Conservation (phyloP, 2,329 filamentous ascomycete genomes). For the Stachybotrys elegans region DNA sequence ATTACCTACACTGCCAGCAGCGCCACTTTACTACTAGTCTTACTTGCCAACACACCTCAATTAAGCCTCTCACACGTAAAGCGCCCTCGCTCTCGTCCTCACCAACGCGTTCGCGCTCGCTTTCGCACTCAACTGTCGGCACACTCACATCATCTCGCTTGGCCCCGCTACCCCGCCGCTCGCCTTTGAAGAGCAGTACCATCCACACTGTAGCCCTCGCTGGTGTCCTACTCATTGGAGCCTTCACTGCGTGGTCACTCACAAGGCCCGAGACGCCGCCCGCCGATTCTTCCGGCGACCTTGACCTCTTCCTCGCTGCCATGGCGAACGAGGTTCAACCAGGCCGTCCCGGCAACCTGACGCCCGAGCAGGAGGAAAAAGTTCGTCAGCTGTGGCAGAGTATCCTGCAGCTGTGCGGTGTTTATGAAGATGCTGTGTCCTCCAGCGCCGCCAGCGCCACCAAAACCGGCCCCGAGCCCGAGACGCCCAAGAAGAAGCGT, state of each 20-base stretch:
- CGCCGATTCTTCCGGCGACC: background rate
- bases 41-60: too few species aligned
- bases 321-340: slow-evolving; percentile 46
- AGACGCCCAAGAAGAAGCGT: slow-evolving; percentile 71
- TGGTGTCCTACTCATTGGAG: too few species aligned
- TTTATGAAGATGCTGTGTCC: slow-evolving; percentile 29
- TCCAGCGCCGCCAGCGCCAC: slow-evolving; percentile 14
- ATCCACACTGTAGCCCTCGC: too few species aligned
- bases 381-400: slow-evolving; percentile 80
- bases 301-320: slow-evolving; percentile 11
- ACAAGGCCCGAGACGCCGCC: background rate
- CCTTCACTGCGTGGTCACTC: slow-evolving; percentile 5
- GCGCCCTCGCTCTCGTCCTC: too few species aligned
- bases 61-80: too few species aligned
- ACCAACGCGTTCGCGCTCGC: too few species aligned
- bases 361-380: slow-evolving; percentile 83
- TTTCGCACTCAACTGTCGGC: too few species aligned
- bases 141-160: too few species aligned
- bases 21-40: too few species aligned
- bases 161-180: too few species aligned
- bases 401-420: slow-evolving; percentile 70
- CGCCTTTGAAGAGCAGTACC: too few species aligned
- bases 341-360: slow-evolving; percentile 81
- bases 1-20: too few species aligned
- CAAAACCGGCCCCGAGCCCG: slow-evolving; percentile 23